Base-by-base conservation (phyloP, 169 alveolate genomes). In the Plasmodium vivax region DNA sequence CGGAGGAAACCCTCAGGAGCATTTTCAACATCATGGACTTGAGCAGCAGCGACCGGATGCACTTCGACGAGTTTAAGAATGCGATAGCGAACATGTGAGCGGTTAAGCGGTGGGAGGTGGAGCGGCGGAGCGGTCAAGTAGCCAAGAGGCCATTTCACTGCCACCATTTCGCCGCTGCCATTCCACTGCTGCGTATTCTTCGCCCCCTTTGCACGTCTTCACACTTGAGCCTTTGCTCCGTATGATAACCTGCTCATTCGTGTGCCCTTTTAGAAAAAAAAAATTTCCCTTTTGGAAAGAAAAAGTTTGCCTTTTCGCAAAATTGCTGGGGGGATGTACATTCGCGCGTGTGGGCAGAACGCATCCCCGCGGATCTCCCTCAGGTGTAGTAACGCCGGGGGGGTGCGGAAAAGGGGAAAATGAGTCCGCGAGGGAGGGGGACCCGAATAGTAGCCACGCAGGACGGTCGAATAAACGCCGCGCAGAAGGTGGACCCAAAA, bases 51-150 rank as follows among this genome's bases (percentile, higher is more conserved):
- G 82, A 74, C 36, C 51, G 51, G 16, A 56, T 90, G 51, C 81
- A 56, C 47, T 80, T 79, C n/a, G 94, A 90, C 10, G 94, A 90
- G 19, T 90, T 90, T 43, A 90, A 90, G 14, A 90, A 90, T 68
- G 41, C 94, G 9, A 90, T 90, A 90, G 41, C 84, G 16, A 90
- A 90, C 23, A 90, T 80, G 47, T 90, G 51, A 75, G 16, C 6
- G 54, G 56, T 36, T 23, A 23, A 14, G 23, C 27, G 27, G 77
- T 36, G 30, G 9, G 3, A n/a, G 77, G 2, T 47, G 3, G 14
- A 47, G 19, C 16, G 54, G 54, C 16, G n/a, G 2, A 12, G 58
- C 19, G 23, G 62, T 5, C 45, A 38, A 38, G 9, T 8, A 0
- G 45, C 7, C 62, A 51, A 14, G 62, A 1, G 62, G 62, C 23